Evolutionary conservation across 495 filamentous ascomycete species (phyloP).

Genomic region (Glutinoglossum americanum): DNA sequence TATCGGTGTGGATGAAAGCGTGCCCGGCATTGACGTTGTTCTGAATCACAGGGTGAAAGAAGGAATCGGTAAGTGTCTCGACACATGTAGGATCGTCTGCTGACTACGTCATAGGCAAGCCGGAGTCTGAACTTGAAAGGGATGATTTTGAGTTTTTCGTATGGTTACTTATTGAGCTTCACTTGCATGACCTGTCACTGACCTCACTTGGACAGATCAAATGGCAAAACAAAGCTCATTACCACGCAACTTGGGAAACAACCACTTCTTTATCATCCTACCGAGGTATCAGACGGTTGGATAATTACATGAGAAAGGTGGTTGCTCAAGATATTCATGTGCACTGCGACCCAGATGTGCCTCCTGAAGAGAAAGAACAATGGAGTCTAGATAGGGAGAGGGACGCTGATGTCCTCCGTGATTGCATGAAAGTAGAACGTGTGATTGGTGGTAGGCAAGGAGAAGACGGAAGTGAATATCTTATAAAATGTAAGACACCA

Average conservation of each 20-base stretch:
- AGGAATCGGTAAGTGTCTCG: slow-evolving; percentile 27
- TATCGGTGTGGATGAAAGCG: slow-evolving; percentile 38
- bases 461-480: slow-evolving; percentile 61
- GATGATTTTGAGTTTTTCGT: slow-evolving; percentile 76
- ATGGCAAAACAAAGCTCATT: slow-evolving; percentile 88
- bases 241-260: slow-evolving; percentile 86
- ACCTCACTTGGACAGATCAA: slow-evolving; percentile 39
- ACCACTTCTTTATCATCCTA: slow-evolving; percentile 42
- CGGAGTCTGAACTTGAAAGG: slow-evolving; percentile 16
- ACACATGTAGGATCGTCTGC: background rate
- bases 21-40: slow-evolving; percentile 70
- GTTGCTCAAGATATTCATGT: slow-evolving; percentile 53
- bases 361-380: slow-evolving; percentile 74
- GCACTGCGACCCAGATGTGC: slow-evolving; percentile 42
- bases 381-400: slow-evolving; percentile 77
- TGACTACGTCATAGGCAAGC: background rate
- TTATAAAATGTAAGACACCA: slow-evolving; percentile 56
- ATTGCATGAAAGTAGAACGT: slow-evolving; percentile 77
- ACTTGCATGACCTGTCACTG: background rate
- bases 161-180: slow-evolving; percentile 9
- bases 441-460: slow-evolving; percentile 63
- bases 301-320: slow-evolving; percentile 79
- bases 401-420: slow-evolving; percentile 58
- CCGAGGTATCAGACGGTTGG: slow-evolving; percentile 62
- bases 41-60: slow-evolving; percentile 66